Evolutionary conservation across 2,329 filamentous ascomycete genomes (phyloP), one percentile per base, ranked within the genome.

Genomic region (Sporothrix inflata): DNA sequence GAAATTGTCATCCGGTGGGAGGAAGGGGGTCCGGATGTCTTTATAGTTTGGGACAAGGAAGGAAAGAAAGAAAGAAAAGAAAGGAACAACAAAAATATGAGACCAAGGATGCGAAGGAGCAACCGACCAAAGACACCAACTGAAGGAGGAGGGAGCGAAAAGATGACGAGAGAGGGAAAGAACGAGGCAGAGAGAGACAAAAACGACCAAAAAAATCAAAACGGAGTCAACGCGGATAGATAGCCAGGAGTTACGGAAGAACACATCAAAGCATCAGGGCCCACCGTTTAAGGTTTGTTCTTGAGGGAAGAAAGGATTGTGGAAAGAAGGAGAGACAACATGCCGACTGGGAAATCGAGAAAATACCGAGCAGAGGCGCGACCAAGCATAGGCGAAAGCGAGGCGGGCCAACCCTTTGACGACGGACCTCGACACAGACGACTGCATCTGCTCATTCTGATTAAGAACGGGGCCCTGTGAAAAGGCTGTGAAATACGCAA

Each of bases 201-300:
- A 65, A 14, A 3, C 21, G n/a, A 40, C n/a, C 30, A 1, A 30
- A 12, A 66, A 66, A 49, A 30, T n/a, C 42, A 49, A 49, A 49
- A 66, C 63, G 63, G 63, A 66, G 63, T 2, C 16, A 21, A 66
- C 42, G 42, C 63, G 63, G 63, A 66, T 66, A 66, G 63, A 47
- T 66, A 27, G 63, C 7, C 51, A 63, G 60, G 60, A 42, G n/a
- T 27, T 63, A 63, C 60, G 60, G 38, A 16, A 4, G 60, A 45
- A 27, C 60, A 49, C 40, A 24, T 12, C 38, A 42, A 3, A 8
- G 12, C 24, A 63, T 16, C 8, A 5, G 60, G 38, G 38, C 7
- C 61, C 63, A 66, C 63, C 24, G 24, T 49, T n/a, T n/a, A 30
- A 66, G 45, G 63, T n/a, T 34, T 49, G 5, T 49, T 49, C 14